Base-by-base conservation (phyloP, 768 basidiomycete genomes). In the Trametes sanguinea region DNA sequence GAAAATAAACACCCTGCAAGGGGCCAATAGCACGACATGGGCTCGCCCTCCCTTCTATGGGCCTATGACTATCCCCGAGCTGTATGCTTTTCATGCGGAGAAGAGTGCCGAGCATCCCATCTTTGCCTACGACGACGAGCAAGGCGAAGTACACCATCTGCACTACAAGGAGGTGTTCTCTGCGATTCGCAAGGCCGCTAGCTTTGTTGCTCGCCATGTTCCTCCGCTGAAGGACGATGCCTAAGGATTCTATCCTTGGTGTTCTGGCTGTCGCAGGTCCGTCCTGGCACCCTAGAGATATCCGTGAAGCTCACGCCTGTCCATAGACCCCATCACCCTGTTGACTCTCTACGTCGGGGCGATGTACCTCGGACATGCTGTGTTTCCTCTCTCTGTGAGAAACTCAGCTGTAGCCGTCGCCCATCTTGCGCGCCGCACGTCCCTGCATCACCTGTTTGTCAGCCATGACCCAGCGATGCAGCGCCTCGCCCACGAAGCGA, bases 371-470 rank as follows among this genome's bases (percentile, higher is more conserved):
- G 69, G 66, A 9, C 47, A 54, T 47, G 61, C 53, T 30, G 65
- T 70, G 0, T 79, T 79, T 63, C 75, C 76, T 1, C 68, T 77
- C 50, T 74, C 76, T 3, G 64, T 68, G 1, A 68, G 75, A 3
- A 76, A 76, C 63, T 76, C 78, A 8, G 69, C 67, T 32, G 64
- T 62, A 13, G 77, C 76, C 0, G 65, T 80, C 7, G 72, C 70
- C 0, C 75, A 79, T 64, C 68, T 80, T 6, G 63, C 79, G 9
- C 44, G 50, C 16, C 57, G 63, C 48, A 72, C 66, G 6, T 60
- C 63, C 2, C 63, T 65, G 2, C 65, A 55, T 0, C 71, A 73
- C 16, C 39, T 72, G 7, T 59, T 74, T 51, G 68, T 68, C 27
- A 65, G 65, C 35, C 56, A 55, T 10, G 71, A 72, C 45, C 50